These are phyloP conservation scores for Hypoxylon lenormandii DNA, from an alignment of 495 filamentous ascomycete species.

Conservation along the genomic window DNA sequence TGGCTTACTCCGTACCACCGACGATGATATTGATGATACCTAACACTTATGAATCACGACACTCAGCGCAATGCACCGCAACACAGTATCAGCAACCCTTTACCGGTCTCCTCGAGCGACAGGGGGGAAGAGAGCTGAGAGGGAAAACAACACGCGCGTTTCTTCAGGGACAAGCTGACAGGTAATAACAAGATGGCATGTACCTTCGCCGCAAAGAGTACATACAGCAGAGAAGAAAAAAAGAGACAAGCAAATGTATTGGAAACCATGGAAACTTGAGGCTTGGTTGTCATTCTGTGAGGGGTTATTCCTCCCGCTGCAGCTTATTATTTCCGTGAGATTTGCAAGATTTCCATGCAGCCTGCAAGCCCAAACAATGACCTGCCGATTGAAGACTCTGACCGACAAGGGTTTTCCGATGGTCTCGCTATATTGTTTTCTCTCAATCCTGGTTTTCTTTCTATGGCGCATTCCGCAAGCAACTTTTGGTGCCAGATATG, in stretches of 20 bases:
- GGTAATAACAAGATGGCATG: conserved; percentile 39
- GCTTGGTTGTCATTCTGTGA: conserved; percentile 44
- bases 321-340: conserved; percentile 41
- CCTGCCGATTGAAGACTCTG: conserved; percentile 48
- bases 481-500: conserved; percentile 29
- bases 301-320: conserved; percentile 37
- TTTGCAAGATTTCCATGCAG: conserved; percentile 44
- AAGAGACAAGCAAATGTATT: conserved; percentile 31
- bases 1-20: conserved; percentile 21
- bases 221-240: too few relatives aligned
- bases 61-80: conserved; percentile 29
- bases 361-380: conserved; percentile 36
- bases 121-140: conserved; percentile 12
- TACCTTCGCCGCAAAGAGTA: conserved; percentile 9
- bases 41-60: conserved; percentile 25
- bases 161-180: conserved; percentile 32
- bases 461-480: conserved; percentile 12
- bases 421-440: conserved; percentile 19
- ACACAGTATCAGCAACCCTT: conserved; percentile 21
- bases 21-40: conserved; percentile 26
- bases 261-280: conserved; percentile 40
- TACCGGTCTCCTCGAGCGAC: conserved; percentile 1
- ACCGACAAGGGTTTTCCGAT: conserved; percentile 39
- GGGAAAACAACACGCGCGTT: neutral
- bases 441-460: conserved; percentile 33